Base-by-base conservation (phyloP, 2,329 filamentous ascomycete species). In the Simplicillium aogashimaense region DNA sequence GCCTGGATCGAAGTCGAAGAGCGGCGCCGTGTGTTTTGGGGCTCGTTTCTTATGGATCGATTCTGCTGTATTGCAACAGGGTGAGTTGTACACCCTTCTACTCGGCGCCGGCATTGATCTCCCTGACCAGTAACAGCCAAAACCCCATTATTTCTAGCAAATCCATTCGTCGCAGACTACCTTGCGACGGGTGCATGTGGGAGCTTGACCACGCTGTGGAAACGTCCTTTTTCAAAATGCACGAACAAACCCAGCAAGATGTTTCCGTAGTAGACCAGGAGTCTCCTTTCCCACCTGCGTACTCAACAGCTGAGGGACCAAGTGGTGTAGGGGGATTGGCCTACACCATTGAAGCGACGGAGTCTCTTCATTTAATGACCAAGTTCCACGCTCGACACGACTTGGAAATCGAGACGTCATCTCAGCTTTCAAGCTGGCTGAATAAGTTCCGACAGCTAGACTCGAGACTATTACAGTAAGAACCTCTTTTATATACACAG, bases 401-500 rank as follows among this genome's bases (percentile, higher is more conserved):
- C 8, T 52, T 67, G 11, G 57, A 68, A 32, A 47, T 63, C 6
- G 51, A 53, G 10, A 52, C 59, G 34, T 51, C 53, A 3, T 54
- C 59, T 7, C 55, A 65, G 32, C 53, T 67, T 12, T 55, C 60
- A 14, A 51, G 52, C 17, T 69, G 65, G 65, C 45, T 69, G 5
- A 63, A 58, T 43, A 53, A 61, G n/a, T 69, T 69, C 42, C 65
- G 68, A 39, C 63, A 67, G 36, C 48, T 67, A 7, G 65, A 69
- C 43, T 42, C 66, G 1, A 54, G 62, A 1, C 50, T 68, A 1
- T 57, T 68, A 3, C 61, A 64, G 61, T 61, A 52, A 43, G 58
- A 46, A 12, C n/a, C n/a, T n/a, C n/a, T n/a, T n/a, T n/a, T n/a
- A n/a, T n/a, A n/a, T n/a, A n/a, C n/a, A n/a, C n/a, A n/a, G n/a